Percentiles rank a stretch among this genome's conserved stretches.
These are phyloP conservation scores for Thalassiosira livingstoniorum DNA, from an alignment of 352 stramenopile species.

Conservation along the genomic window DNA sequence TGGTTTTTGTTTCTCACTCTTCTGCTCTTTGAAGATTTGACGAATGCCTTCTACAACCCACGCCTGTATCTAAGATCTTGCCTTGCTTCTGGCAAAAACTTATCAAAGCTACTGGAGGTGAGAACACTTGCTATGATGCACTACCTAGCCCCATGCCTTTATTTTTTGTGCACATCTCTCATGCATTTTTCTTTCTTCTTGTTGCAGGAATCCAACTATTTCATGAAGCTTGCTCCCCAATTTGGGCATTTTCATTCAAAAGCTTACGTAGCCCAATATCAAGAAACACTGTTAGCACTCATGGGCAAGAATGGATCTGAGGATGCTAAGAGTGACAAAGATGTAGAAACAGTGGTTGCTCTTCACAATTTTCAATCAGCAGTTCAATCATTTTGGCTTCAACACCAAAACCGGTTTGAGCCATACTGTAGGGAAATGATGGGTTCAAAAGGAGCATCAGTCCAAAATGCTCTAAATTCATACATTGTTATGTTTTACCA, in stretches of 20 bases:
- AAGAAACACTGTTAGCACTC: constrained; percentile 26
- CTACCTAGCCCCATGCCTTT: neutral
- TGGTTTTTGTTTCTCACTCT: neutral
- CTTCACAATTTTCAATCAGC: constrained; percentile 10
- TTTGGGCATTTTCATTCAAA: constrained; percentile 6
- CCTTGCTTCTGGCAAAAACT: neutral
- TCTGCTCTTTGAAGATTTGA: neutral
- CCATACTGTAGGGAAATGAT: constrained; percentile 38
- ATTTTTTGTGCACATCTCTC: neutral
- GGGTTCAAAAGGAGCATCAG: constrained; percentile 18
- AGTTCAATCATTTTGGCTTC: constrained; percentile 43
- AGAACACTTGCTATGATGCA: neutral
- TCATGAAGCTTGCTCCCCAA: constrained; percentile 1
- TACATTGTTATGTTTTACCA: constrained; percentile 35
- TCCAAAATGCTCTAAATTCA: too few species aligned
- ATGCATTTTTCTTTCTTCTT: neutral
- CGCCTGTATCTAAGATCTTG: too few species aligned
- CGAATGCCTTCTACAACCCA: neutral
- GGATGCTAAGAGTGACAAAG: neutral
- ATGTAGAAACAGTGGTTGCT: constrained; percentile 6
- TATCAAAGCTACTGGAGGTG: neutral
- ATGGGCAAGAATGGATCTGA: constrained; percentile 24
- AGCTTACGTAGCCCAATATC: constrained; percentile 8
- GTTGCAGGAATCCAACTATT: constrained; percentile 26
- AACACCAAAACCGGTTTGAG: constrained; percentile 26